A percentile compares a stretch with the other conserved stretches of the same genome.
Evolutionary conservation across 2,329 filamentous ascomycete genomes (phyloP).

Genomic region (Geosmithia putterillii): DNA sequence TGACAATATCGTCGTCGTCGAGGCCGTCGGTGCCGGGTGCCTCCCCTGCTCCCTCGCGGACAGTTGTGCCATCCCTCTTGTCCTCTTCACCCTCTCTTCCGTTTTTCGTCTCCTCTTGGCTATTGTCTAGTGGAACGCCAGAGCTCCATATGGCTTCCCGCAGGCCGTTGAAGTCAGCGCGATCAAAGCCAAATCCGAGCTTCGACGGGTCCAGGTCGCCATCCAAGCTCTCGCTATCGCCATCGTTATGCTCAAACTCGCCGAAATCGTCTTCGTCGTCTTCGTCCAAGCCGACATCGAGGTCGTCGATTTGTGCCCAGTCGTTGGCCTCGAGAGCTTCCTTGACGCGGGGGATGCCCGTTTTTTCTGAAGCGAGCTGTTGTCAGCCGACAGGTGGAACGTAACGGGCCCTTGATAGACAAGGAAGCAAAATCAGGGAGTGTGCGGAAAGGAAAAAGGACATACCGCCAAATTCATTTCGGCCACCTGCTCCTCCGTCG

Average conservation of each 20-base stretch:
- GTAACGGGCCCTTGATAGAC: background rate
- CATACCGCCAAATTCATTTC: conserved; percentile 47
- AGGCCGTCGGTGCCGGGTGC: conserved; percentile 12
- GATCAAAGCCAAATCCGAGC: conserved; percentile 39
- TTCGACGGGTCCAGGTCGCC: conserved; percentile 30
- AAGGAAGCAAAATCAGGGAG: too few species aligned
- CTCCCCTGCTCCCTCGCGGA: background rate
- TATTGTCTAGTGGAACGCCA: conserved; percentile 4
- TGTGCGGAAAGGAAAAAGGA: background rate
- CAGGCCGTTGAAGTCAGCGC: conserved; percentile 38
- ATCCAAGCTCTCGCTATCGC: conserved; percentile 22
- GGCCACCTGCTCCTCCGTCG: conserved; percentile 17
- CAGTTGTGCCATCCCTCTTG: background rate
- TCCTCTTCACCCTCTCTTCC: conserved; percentile 2
- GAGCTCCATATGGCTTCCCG: conserved; percentile 36
- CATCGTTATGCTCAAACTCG: conserved; percentile 17
- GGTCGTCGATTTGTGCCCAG: conserved; percentile 32
- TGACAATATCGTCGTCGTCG: conserved; percentile 39
- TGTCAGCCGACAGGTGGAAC: conserved; percentile 10
- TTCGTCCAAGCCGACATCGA: conserved; percentile 8
- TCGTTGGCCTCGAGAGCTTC: conserved; percentile 56
- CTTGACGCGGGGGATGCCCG: conserved; percentile 42
- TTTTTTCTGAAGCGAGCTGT: conserved; percentile 33
- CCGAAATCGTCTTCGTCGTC: conserved; percentile 13
- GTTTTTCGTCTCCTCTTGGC: conserved; percentile 1